Base-by-base conservation (phyloP, 495 filamentous ascomycete genomes). In the Xylona heveae region DNA sequence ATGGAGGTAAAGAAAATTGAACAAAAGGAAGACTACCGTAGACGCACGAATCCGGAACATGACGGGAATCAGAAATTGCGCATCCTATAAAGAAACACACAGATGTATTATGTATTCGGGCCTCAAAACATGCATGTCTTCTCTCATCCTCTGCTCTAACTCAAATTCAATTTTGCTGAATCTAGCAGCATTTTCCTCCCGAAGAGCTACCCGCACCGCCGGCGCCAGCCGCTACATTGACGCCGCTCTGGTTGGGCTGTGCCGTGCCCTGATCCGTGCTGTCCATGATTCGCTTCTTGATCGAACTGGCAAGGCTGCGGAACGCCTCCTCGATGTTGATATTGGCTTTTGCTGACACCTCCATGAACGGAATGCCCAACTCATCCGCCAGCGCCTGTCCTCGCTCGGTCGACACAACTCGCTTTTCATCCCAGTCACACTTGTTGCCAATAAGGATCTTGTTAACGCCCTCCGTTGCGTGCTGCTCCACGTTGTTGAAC, bases 401-500 rank as follows among this genome's bases (percentile, higher is more conserved):
- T 47, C 76, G 78, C 52, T 95, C 82, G 28, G 76, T 92, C 17
- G 81, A 80, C 13, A 99, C 78, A 12, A 73, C 78, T 39, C 90
- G 69, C 63, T 95, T 99, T 55, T 99, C 88, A 56, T 95, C 85
- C 90, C 90, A 95, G 58, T 99, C 88, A 57, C 88, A 97, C 58
- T 99, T 99, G 64, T 99, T 99, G 44, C 88, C 88, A 38, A 99
- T 93, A 30, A 99, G 72, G 46, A 99, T 95, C 62, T 95, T 99
- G 71, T 95, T 92, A 42, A 99, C 88, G 41, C 90, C 90, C 58
- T 95, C 88, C 38, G 84, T 94, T 30, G 90, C 88, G 58, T 99
- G 90, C 52, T 95, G 85, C 50, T 97, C 88, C 33, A 97, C 88
- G 59, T 97, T 94, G 41, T 81, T 84, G 53, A 97, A 97, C 88